Percentiles rank a stretch among this genome's conserved stretches.
phyloP scores from a whole-genome alignment of 768 basidiomycete genomes.

The Panellus pusillus region DNA sequence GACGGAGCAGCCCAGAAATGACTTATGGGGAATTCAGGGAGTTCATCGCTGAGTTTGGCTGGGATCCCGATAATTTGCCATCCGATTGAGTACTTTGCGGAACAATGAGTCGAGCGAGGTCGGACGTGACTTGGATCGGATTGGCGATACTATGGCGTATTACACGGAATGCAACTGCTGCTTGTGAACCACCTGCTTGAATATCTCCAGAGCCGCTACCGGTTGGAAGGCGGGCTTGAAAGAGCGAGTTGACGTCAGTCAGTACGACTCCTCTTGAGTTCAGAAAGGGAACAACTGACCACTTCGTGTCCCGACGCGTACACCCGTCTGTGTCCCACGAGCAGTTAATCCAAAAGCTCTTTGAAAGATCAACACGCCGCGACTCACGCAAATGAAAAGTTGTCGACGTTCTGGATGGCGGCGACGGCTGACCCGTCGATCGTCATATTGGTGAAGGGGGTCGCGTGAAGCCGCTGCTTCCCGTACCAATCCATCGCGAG shows the following conservation, averaged over 20 bases:
- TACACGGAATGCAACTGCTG: slow-evolving; percentile 55
- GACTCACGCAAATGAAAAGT: slow-evolving; percentile 67
- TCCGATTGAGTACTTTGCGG: no score
- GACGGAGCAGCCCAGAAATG: no score
- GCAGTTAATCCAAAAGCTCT: no score
- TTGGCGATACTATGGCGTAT: background rate
- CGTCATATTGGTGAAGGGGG: slow-evolving; percentile 54
- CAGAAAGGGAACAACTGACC: slow-evolving; percentile 36
- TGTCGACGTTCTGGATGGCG: slow-evolving; percentile 62
- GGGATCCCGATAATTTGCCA: no score
- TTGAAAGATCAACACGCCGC: background rate
- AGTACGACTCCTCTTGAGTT: background rate
- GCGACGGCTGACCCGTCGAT: slow-evolving; percentile 53
- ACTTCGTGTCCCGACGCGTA: slow-evolving; percentile 63
- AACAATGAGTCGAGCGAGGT: no score
- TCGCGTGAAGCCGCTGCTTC: slow-evolving; percentile 35
- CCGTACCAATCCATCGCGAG: slow-evolving; percentile 49
- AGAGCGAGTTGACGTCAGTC: background rate
- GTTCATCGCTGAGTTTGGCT: no score
- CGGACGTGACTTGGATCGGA: no score
- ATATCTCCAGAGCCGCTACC: slow-evolving; percentile 55
- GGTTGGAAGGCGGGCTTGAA: slow-evolving; percentile 63
- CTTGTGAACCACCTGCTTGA: slow-evolving; percentile 51
- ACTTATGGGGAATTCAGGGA: no score
- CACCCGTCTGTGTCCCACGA: slow-evolving; percentile 41